Conservation (phyloP, 306 rosid genomes). For the apple (Malus domestica) region ASM211411v1 NC_041804.1:2472501-2473000, state of each 20-base stretch:
- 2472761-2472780: conserved; percentile 67
- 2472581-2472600: conserved; percentile 82
- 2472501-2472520: conserved; percentile 94
- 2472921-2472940: neutral
- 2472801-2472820: conserved; percentile 61
- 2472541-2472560: conserved; percentile 77
- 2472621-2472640: neutral
- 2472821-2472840: conserved; percentile 63
- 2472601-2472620: conserved; percentile 2
- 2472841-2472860: conserved; percentile 60
- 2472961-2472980: conserved; percentile 7
- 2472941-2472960: neutral
- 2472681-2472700: conserved; percentile 11
- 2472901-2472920: neutral
- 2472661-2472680: neutral
- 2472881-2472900: conserved; percentile 3
- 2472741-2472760: conserved; percentile 87
- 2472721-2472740: conserved; percentile 90
- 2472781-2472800: conserved; percentile 86
- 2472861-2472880: conserved; percentile 58
- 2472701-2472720: conserved; percentile 94
- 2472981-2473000: conserved; percentile 73
- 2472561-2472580: conserved; percentile 69
- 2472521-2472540: conserved; percentile 97
- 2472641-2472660: neutral